Base-by-base conservation (phyloP, 345 rosid genomes). In the Sisymbrium irio region DNA sequence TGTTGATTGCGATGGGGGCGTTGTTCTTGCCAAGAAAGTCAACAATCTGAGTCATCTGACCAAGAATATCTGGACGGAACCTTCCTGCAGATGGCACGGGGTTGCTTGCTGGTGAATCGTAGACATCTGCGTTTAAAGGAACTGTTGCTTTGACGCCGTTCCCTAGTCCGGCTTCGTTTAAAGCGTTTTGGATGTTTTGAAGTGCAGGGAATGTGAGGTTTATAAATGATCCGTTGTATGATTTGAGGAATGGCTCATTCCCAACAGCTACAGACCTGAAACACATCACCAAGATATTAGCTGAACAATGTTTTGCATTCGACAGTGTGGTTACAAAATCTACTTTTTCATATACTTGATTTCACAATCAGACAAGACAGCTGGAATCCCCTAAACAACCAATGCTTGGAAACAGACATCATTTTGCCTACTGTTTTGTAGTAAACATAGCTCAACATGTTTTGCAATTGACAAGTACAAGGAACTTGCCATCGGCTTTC, bases 161-260 rank as follows among this genome's bases (percentile, higher is more conserved):
- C 61, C 97, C 97, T 9, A 85, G 66, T 37, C 85, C 88, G 0
- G 92, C 97, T 35, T 82, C 97, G 35, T 90, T 89, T 15, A 93
- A 84, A 66, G 97, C 98, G 74, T 88, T 90, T 45, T 93, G 97
- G 61, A 93, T 89, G 82, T 93, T 93, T 53, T 83, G 82, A 73
- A 93, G 93, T 19, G 96, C 98, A 30, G 97, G 97, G 60, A 86
- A 80, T 15, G 96, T 93, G 60, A 57, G 44, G 64, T 90, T 88
- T 30, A 86, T 8, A 78, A 83, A 90, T 3, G 93, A 54, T 17
- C 85, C 85, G 33, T 89, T 89, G 80, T 90, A 93, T 35, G 96
- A 10, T 25, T 76, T 77, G 14, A 93, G 89, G 62, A 90, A 93
- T 15, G 97, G 98, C 78, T 90, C 95, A 35, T 88, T 88, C 33